These are phyloP conservation scores for Chlorella vulgaris DNA, from an alignment of 139 green algal species.

Conservation along the genomic window DNA sequence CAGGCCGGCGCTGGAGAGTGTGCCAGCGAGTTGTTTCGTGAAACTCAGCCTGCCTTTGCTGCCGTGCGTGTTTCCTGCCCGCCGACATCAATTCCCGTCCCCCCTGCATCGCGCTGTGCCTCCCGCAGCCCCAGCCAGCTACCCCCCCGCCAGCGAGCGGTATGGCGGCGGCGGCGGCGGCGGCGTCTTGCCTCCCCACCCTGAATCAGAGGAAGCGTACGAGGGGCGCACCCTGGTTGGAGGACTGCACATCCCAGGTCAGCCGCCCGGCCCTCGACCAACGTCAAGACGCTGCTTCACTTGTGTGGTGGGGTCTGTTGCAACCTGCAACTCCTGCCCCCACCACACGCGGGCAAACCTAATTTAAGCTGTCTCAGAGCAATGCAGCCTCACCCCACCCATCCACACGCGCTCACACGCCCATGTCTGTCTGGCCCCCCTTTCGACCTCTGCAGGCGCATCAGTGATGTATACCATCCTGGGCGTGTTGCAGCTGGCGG, in stretches of 20 bases:
- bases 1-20: background rate
- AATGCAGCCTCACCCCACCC: too few relatives aligned
- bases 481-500: conserved; percentile 38
- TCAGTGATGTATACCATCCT: conserved; percentile 30
- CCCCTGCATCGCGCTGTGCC: background rate
- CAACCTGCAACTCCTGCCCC: too few relatives aligned
- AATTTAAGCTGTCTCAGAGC: too few relatives aligned
- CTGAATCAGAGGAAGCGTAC: background rate
- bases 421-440: too few relatives aligned
- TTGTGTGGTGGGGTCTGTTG: too few relatives aligned
- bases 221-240: conserved; percentile 21
- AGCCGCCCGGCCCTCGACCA: too few relatives aligned
- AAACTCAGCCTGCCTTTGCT: background rate
- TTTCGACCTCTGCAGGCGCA: conserved; percentile 13
- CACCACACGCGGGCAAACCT: too few relatives aligned
- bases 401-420: too few relatives aligned
- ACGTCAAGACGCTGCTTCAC: too few relatives aligned
- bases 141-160: conserved; percentile 4
- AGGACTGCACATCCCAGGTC: conserved; percentile 32
- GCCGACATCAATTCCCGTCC: background rate
- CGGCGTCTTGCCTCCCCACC: background rate
- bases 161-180: background rate
- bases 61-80: background rate
- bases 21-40: background rate
- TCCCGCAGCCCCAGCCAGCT: background rate